These are phyloP conservation scores for Monilinia fructicola DNA, from an alignment of 2,329 filamentous ascomycete genomes.

Conservation along the genomic window DNA sequence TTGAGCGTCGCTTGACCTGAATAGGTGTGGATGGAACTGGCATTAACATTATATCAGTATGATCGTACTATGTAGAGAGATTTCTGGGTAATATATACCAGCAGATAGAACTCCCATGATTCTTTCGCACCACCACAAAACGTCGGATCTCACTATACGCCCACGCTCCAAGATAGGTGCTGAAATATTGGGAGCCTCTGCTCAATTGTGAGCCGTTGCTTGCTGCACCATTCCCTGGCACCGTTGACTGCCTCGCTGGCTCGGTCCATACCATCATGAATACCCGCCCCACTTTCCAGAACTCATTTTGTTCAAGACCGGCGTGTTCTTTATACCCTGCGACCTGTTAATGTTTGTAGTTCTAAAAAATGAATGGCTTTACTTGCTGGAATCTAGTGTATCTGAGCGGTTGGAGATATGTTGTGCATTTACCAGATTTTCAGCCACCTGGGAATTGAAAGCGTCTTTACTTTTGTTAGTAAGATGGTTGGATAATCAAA, in stretches of 20 bases:
- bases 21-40: constrained; percentile 34
- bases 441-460: not conserved
- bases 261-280: constrained; percentile 38
- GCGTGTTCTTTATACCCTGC: not conserved
- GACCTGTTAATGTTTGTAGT: not conserved
- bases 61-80: not conserved
- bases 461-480: not conserved
- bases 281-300: constrained; percentile 34
- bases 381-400: constrained; percentile 12
- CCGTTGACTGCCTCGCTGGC: constrained; percentile 26
- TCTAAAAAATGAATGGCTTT: not conserved
- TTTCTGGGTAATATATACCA: constrained; percentile 19
- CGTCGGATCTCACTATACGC: constrained; percentile 34
- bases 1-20: constrained; percentile 32
- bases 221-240: constrained; percentile 14
- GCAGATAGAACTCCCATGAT: constrained; percentile 32
- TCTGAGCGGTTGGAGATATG: not conserved
- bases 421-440: not conserved
- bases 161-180: constrained; percentile 22
- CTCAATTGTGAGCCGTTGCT: constrained; percentile 21
- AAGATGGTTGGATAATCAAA: not conserved
- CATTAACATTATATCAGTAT: not conserved
- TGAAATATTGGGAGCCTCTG: constrained; percentile 24
- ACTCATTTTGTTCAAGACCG: not conserved
- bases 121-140: constrained; percentile 32